Conservation (phyloP, 352 stramenopile species). For the Phytophthora fragariaefolia region DNA sequence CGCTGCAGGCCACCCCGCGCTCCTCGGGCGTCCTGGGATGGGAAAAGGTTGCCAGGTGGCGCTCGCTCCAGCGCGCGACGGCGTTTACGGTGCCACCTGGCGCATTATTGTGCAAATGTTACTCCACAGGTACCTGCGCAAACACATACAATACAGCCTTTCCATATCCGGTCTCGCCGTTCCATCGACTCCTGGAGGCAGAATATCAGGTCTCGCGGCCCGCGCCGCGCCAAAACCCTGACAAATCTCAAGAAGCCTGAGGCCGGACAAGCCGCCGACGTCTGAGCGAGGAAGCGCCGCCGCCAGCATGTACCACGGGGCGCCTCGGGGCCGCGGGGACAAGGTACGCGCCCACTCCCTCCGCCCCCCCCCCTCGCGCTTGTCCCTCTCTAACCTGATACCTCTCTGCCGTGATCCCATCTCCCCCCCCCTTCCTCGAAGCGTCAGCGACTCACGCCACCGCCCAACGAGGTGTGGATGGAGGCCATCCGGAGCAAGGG, state of each 20-base stretch:
- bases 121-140: slow-evolving; percentile 18
- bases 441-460: slow-evolving; percentile 38
- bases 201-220: slow-evolving; percentile 13
- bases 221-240: slow-evolving; percentile 16
- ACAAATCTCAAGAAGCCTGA: slow-evolving; percentile 25
- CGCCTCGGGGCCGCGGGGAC: slow-evolving; percentile 28
- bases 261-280: slow-evolving; percentile 20
- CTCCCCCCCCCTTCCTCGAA: slow-evolving; percentile 11
- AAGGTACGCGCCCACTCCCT: slow-evolving; percentile 26
- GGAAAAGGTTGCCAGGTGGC: not conserved
- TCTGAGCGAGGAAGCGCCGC: slow-evolving; percentile 14
- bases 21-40: not conserved
- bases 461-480: slow-evolving; percentile 73
- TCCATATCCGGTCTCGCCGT: not conserved
- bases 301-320: slow-evolving; percentile 39
- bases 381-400: slow-evolving; percentile 4
- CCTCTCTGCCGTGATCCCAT: not conserved
- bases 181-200: no score
- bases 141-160: slow-evolving; percentile 10
- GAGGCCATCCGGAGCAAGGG: slow-evolving; percentile 78
- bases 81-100: slow-evolving; percentile 10
- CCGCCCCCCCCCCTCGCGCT: not conserved
- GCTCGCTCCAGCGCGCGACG: not conserved
- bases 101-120: slow-evolving; percentile 10
- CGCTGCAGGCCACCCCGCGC: not conserved